Percentiles rank a stretch among this genome's conserved stretches.
These are phyloP conservation scores for Taxawa tesnikishii DNA, from an alignment of 2,329 filamentous ascomycete genomes.

Conservation along the genomic window DNA sequence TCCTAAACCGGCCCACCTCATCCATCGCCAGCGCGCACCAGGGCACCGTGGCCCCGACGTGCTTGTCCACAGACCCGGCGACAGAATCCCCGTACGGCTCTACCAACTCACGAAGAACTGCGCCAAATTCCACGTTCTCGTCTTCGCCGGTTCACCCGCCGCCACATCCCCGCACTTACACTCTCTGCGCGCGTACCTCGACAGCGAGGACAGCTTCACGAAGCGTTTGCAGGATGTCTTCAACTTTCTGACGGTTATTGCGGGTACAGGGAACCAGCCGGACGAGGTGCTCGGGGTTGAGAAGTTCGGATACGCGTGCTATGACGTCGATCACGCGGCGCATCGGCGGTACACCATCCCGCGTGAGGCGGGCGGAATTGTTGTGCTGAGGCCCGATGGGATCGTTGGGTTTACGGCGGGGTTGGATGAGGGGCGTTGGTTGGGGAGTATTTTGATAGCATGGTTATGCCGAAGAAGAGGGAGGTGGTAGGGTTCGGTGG, in stretches of 20 bases:
- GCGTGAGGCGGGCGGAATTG: slow-evolving; percentile 3
- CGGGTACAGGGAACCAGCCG: slow-evolving; percentile 14
- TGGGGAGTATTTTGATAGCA: too few species aligned
- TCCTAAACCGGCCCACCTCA: not conserved
- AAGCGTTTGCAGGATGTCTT: slow-evolving; percentile 10
- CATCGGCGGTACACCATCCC: slow-evolving; percentile 9
- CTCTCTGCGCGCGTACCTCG: too few species aligned
- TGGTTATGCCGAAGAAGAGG: too few species aligned
- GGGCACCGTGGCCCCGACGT: slow-evolving; percentile 37
- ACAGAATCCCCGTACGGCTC: slow-evolving; percentile 29
- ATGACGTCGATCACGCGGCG: slow-evolving; percentile 7
- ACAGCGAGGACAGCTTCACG: slow-evolving; percentile 1
- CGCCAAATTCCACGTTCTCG: slow-evolving; percentile 28
- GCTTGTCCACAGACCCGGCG: slow-evolving; percentile 32
- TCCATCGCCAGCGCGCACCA: slow-evolving; percentile 15
- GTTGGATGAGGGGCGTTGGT: slow-evolving; percentile 1
- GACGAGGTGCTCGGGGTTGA: slow-evolving; percentile 18
- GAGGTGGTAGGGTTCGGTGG: too few species aligned
- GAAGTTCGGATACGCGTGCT: slow-evolving; percentile 11
- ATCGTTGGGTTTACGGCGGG: slow-evolving; percentile 8
- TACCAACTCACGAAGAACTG: slow-evolving; percentile 32
- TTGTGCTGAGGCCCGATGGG: slow-evolving; percentile 11
- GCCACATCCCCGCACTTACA: slow-evolving; percentile 6
- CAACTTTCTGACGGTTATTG: slow-evolving; percentile 16
- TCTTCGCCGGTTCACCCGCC: slow-evolving; percentile 26